phyloP scores from a whole-genome alignment of 2,329 filamentous ascomycete genomes.

The Cadophora gregata region DNA sequence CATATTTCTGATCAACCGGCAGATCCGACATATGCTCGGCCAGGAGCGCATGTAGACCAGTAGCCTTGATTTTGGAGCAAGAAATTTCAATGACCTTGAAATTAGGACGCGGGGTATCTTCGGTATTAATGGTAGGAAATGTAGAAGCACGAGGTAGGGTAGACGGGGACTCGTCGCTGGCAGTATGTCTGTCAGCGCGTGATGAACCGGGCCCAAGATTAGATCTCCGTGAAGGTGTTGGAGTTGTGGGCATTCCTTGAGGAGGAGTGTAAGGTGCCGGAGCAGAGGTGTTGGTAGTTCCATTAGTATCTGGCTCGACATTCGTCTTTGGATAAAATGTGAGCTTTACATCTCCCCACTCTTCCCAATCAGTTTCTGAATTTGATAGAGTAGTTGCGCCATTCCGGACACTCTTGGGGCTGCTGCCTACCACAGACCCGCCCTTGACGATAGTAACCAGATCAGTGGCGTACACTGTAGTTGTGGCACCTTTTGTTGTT shows the following conservation, averaged over 20 bases:
- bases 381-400: conserved; percentile 33
- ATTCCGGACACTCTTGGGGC: conserved; percentile 41
- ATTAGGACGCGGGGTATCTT: conserved; percentile 38
- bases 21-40: conserved; percentile 65
- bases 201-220: conserved; percentile 43
- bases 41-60: conserved; percentile 62
- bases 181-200: conserved; percentile 39
- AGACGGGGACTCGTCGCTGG: conserved; percentile 48
- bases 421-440: conserved; percentile 46
- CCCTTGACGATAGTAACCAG: conserved; percentile 75
- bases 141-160: conserved; percentile 33
- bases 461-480: conserved; percentile 80
- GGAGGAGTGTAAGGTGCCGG: conserved; percentile 45
- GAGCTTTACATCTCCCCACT: conserved; percentile 82
- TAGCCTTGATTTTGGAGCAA: conserved; percentile 57
- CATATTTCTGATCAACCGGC: conserved; percentile 77
- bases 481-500: conserved; percentile 50
- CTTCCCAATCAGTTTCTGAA: conserved; percentile 63
- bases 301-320: conserved; percentile 41
- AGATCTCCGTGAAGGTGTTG: conserved; percentile 45
- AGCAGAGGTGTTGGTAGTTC: conserved; percentile 34
- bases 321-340: conserved; percentile 69
- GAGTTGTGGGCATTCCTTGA: conserved; percentile 39
- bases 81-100: conserved; percentile 54
- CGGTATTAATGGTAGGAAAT: conserved; percentile 27